Evolutionary conservation across 2,329 filamentous ascomycete species (phyloP), one percentile per base, ranked within the genome.

Genomic region (Fusarium heterosporum): DNA sequence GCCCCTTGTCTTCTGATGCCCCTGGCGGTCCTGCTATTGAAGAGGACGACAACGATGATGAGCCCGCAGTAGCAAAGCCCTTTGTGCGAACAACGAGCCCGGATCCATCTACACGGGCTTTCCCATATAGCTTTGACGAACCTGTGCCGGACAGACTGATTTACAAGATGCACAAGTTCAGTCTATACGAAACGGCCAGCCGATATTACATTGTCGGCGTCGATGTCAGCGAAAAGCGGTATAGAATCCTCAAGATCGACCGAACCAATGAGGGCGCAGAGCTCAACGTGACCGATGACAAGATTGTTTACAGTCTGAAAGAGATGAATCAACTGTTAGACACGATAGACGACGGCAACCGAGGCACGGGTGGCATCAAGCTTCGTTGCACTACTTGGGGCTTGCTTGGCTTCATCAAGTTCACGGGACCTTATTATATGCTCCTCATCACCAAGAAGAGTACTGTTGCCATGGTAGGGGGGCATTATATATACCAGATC

Each of bases 391-490:
- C 89, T 60, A 93, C 92, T 6, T 99, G 95, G 96, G 96, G 96
- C 3, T 81, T 99, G 26, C 82, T 99, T 26, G 96, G 96, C 6
- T 99, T 99, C 78, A 96, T 99, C 77, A 88, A 92, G 63, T 98
- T 99, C 77, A 99, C 96, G 0, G 93, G 95, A 3, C 89, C 93
- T 4, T 97, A 96, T 78, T 99, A 99, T 78, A 98, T 99, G 94
- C 85, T 98, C 29, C 81, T 98, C 47, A 94, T 98, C 74, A 97
- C 94, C 38, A 98, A 98, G 80, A 90, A 96, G 81, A 96, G 92
- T 74, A 96, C 96, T 59, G 94, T 97, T 4, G 96, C 96, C 42
- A 95, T 97, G 90, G 86, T 99, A 25, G 96, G 96, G 17, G 96
- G 96, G 1, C 96, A 98, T 76, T 97, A 97, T 74, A 86, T 98